Percentiles rank a stretch among this genome's conserved stretches.
These are phyloP conservation scores for Dianthus caryophyllus DNA, from an alignment of 148 eudicot species.

Conservation along the genomic window DNA sequence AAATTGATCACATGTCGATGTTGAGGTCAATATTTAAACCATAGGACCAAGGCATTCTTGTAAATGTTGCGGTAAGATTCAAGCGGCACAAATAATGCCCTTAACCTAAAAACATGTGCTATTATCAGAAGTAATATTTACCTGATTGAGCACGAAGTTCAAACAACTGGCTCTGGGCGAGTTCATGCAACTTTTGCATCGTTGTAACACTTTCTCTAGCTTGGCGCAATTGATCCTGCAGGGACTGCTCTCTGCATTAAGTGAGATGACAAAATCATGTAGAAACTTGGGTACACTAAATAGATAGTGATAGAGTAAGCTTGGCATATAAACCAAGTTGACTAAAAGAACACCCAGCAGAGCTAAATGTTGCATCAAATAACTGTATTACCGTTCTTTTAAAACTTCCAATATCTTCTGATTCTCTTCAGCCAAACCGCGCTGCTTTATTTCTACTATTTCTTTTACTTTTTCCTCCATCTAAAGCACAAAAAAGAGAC, in stretches of 20 bases:
- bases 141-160: conserved; percentile 97
- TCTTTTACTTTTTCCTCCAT: conserved; percentile 99
- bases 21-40: too few species aligned
- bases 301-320: neutral
- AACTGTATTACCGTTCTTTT: conserved; percentile 70
- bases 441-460: conserved; percentile 95
- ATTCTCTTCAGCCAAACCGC: conserved; percentile 97
- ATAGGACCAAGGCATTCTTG: too few species aligned
- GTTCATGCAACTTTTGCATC: conserved; percentile 91
- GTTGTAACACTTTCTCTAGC: conserved; percentile 94
- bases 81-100: neutral
- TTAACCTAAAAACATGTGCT: neutral
- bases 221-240: conserved; percentile 95
- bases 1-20: too few species aligned
- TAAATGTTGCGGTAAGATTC: neutral
- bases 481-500: conserved; percentile 30
- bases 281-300: neutral
- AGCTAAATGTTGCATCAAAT: neutral
- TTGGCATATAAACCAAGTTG: neutral
- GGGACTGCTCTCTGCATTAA: conserved; percentile 72
- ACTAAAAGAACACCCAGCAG: conserved; percentile 9
- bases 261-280: conserved; percentile 15
- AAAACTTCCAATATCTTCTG: conserved; percentile 87
- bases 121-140: conserved; percentile 17
- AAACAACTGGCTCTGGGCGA: conserved; percentile 97